Percentiles rank a stretch among this genome's conserved stretches.
Conservation (phyloP, 2,329 filamentous ascomycete species). For the Fusarium dimerum region DNA sequence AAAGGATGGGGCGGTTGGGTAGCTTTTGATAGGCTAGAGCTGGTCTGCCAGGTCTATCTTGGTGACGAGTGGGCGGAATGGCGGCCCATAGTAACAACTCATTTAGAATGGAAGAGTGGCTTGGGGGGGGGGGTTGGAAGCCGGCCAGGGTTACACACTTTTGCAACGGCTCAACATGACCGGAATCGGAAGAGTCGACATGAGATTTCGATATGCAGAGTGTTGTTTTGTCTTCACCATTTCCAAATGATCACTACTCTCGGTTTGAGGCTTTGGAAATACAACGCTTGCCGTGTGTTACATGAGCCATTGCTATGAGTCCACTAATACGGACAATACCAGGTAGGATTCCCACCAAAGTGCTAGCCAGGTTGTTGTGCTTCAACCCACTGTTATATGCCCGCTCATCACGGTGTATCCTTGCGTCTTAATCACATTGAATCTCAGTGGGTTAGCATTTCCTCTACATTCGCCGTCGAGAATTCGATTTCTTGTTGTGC, state of each 20-base stretch:
- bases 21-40: constrained; percentile 19
- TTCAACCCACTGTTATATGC: background rate
- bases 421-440: background rate
- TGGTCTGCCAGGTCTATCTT: background rate
- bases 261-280: too few relatives aligned
- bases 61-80: background rate
- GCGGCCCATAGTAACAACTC: background rate
- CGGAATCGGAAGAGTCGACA: too few relatives aligned
- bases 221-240: too few relatives aligned
- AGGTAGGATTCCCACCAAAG: background rate
- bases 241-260: too few relatives aligned
- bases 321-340: too few relatives aligned
- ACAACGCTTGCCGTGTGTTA: too few relatives aligned
- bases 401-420: background rate
- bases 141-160: background rate
- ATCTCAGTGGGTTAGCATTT: too few relatives aligned
- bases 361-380: background rate
- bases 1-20: constrained; percentile 28
- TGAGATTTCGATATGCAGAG: too few relatives aligned
- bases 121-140: background rate
- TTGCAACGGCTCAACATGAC: too few relatives aligned
- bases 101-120: background rate
- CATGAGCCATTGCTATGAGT: too few relatives aligned
- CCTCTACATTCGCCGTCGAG: too few relatives aligned
- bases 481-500: too few relatives aligned